These are phyloP conservation scores for Fusarium sp. DNA, from an alignment of 2,329 filamentous ascomycete genomes.

Conservation along the genomic window DNA sequence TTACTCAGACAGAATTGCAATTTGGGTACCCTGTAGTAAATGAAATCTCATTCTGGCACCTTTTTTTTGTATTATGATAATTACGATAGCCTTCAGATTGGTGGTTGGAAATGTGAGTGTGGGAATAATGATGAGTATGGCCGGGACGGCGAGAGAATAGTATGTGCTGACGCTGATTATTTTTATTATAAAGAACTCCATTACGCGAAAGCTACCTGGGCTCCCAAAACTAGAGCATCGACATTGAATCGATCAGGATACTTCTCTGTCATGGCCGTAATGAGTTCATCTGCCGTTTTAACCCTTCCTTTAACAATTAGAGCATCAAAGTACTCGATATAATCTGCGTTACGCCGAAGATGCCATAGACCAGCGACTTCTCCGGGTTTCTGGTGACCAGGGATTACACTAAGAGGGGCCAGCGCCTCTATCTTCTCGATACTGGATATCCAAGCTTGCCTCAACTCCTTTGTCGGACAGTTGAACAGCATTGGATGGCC, in stretches of 20 bases:
- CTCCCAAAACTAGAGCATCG: not conserved
- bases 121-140: too few species aligned
- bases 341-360: not conserved
- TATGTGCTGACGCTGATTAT: too few species aligned
- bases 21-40: too few species aligned
- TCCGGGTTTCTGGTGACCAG: not conserved
- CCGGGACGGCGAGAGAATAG: too few species aligned
- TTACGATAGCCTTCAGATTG: too few species aligned
- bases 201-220: not conserved
- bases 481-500: not conserved
- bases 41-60: too few species aligned
- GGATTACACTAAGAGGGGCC: not conserved
- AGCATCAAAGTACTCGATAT: not conserved
- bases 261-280: not conserved
- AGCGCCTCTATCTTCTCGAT: not conserved
- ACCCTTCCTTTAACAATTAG: not conserved
- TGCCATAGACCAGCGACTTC: not conserved
- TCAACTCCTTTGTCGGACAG: not conserved
- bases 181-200: too few species aligned
- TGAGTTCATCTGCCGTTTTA: not conserved
- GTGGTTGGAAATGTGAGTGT: too few species aligned
- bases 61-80: too few species aligned
- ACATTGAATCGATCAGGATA: slow-evolving; percentile 2
- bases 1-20: too few species aligned
- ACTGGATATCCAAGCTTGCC: not conserved